Conservation (phyloP, 305 asterid genomes). For the Rubia tinctorum region DNA sequence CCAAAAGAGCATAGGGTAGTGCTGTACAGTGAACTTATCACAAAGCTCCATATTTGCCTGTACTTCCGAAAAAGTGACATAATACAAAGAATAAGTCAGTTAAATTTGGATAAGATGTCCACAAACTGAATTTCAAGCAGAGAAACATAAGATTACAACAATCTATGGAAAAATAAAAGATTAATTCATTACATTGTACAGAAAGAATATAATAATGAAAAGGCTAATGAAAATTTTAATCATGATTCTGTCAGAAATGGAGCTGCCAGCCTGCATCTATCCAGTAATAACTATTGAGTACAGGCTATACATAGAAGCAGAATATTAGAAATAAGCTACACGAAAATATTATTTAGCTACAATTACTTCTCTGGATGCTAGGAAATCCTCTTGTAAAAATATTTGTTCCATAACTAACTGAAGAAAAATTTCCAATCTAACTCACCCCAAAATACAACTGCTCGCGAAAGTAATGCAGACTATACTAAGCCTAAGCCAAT, state of each 20-base stretch:
- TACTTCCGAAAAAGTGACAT: slow-evolving; percentile 67
- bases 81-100: slow-evolving; percentile 33
- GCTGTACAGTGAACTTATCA: slow-evolving; percentile 67
- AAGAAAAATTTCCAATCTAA: neutral
- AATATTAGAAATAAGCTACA: neutral
- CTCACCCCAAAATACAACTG: neutral
- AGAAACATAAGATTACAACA: neutral
- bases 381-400: neutral
- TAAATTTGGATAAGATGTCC: slow-evolving; percentile 17
- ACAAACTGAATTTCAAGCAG: slow-evolving; percentile 7
- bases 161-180: neutral
- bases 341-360: neutral
- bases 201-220: neutral
- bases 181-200: neutral
- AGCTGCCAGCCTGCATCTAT: neutral
- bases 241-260: neutral
- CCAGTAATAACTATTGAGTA: neutral
- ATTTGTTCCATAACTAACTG: neutral
- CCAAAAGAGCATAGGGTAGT: slow-evolving; percentile 79
- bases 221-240: neutral
- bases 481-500: neutral
- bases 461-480: neutral
- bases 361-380: neutral
- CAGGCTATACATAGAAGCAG: neutral
- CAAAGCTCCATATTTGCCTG: slow-evolving; percentile 78